phyloP scores from a whole-genome alignment of 495 filamentous ascomycete genomes.

The Glarea lozoyensis region DNA sequence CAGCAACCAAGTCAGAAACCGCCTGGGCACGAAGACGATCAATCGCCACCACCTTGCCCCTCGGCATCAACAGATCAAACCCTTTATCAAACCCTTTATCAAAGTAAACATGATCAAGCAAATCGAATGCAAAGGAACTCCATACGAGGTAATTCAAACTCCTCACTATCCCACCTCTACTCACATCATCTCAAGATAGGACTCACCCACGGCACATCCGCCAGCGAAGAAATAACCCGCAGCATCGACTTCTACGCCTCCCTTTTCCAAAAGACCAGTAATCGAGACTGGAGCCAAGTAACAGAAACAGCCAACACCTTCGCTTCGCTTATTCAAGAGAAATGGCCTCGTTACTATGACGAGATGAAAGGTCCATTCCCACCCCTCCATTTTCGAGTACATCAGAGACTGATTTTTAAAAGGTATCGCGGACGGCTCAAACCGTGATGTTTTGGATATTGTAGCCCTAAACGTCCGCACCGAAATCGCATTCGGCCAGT shows the following conservation, averaged over 20 bases:
- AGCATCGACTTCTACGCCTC: neutral
- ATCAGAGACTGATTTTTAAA: no score
- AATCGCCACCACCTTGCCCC: no score
- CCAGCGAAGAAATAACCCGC: neutral
- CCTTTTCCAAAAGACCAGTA: neutral
- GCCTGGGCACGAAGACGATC: no score
- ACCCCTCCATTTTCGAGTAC: no score
- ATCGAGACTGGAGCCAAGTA: neutral
- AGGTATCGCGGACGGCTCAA: slow-evolving; percentile 49
- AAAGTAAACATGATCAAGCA: neutral
- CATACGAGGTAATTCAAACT: neutral
- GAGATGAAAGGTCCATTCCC: no score
- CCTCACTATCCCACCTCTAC: neutral
- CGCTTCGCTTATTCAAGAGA: neutral
- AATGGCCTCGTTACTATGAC: slow-evolving; percentile 13
- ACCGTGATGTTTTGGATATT: slow-evolving; percentile 43
- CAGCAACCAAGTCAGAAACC: no score
- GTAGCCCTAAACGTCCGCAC: slow-evolving; percentile 60
- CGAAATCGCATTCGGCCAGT: slow-evolving; percentile 55
- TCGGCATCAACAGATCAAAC: no score
- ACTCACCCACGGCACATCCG: neutral
- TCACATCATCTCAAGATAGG: neutral
- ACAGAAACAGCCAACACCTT: neutral
- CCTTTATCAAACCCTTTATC: no score
- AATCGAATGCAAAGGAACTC: neutral